Base-by-base conservation (phyloP, 441 rosid species). In the Pelargonium cotyledonis region DNA sequence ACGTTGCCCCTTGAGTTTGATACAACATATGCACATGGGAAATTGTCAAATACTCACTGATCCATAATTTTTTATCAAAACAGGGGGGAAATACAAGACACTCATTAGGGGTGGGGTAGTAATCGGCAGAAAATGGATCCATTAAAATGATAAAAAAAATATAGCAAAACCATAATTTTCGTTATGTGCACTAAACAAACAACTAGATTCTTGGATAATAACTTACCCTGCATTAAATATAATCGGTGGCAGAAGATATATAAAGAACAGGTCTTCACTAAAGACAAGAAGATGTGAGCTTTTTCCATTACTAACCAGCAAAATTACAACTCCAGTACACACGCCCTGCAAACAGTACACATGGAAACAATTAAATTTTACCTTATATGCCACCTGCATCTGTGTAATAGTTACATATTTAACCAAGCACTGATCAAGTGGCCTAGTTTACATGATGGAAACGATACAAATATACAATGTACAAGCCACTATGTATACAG, bases 231-330 rank as follows among this genome's bases (percentile, higher is more conserved):
- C 82, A 60, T 75, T 75, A 21, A 79, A 79, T 70, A 79, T 79
- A 23, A 79, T 79, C 8, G 79, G 82, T 8, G 82, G 82, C 51
- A 79, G 79, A 53, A 79, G 75, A 73, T 73, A 79, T 65, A 70
- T 75, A 65, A 72, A 79, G 74, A 78, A 75, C 2, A 78, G 26
- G 35, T 72, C 76, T 68, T 72, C 80, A 63, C 70, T 46, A 67
- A 79, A 78, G 11, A 72, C 47, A 55, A 75, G 60, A 41, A 75
- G 29, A 55, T 67, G 79, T 0, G 79, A 75, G 71, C 67, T 67
- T 64, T 46, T 69, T 63, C 81, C 77, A 14, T 51, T 66, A 23
- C 75, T 72, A 4, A 76, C 68, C 18, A 75, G 68, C 69, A 75
- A 53, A 66, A 79, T 69, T 58, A 72, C 18, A 64, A 51, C 47